A percentile compares a stretch with the other conserved stretches of the same genome.
Evolutionary conservation across 352 stramenopile species (phyloP).

Genomic region (Globisporangium camurandrum): DNA sequence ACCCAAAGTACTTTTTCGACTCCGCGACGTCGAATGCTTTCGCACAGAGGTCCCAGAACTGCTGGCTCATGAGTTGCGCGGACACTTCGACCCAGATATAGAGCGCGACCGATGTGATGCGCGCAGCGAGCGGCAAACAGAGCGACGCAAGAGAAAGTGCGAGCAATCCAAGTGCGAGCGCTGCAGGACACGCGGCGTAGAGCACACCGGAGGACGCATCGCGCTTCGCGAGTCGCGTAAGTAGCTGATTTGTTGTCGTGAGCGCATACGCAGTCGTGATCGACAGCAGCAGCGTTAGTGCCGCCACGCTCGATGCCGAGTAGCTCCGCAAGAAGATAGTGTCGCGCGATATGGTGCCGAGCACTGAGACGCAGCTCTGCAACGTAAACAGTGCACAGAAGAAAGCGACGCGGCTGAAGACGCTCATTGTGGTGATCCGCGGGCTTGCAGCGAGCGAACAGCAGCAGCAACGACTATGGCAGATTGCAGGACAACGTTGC

Average conservation of each 20-base stretch:
- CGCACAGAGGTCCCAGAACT: slow-evolving; percentile 85
- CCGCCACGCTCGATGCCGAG: slow-evolving; percentile 56
- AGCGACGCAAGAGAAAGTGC: slow-evolving; percentile 46
- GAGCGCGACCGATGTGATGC: slow-evolving; percentile 42
- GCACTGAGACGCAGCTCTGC: slow-evolving; percentile 67
- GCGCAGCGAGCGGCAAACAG: slow-evolving; percentile 26
- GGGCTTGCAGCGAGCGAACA: no score
- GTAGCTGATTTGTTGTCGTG: slow-evolving; percentile 29
- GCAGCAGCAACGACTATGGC: no score
- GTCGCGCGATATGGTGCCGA: slow-evolving; percentile 75
- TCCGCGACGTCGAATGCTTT: slow-evolving; percentile 73
- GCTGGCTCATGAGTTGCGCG: slow-evolving; percentile 62
- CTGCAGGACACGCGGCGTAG: slow-evolving; percentile 41
- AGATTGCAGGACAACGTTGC: no score
- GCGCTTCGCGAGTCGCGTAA: slow-evolving; percentile 22
- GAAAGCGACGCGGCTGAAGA: slow-evolving; percentile 52
- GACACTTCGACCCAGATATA: slow-evolving; percentile 82
- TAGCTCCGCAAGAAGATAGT: slow-evolving; percentile 78
- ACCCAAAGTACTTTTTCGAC: slow-evolving; percentile 83
- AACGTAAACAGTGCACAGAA: slow-evolving; percentile 77
- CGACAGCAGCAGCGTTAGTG: slow-evolving; percentile 65
- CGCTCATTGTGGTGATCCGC: slow-evolving; percentile 5
- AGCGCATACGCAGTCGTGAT: slow-evolving; percentile 66
- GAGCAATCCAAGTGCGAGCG: slow-evolving; percentile 32
- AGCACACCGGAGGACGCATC: slow-evolving; percentile 25